Evolutionary conservation across 2,329 filamentous ascomycete genomes (phyloP), one percentile per base, ranked within the genome.

Genomic region (Ceratocystis eucalypticola): DNA sequence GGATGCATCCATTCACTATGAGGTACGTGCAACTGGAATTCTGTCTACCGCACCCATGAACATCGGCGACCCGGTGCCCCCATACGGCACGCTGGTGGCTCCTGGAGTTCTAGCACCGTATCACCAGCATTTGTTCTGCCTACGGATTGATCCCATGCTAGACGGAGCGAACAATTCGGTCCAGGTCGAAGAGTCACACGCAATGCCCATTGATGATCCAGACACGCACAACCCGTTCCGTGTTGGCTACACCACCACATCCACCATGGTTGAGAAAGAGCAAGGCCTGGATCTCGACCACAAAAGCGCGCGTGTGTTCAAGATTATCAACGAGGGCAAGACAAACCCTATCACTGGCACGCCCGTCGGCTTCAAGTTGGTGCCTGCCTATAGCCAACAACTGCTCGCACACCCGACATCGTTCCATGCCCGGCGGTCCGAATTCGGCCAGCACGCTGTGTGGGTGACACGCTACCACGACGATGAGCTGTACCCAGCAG

Each of bases 101-200:
- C 80, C 82, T 0, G 85, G 85, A 0, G 82, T 84, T 0, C 73
- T 88, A 4, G 86, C 85, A 0, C 83, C 84, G 25, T 85, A 87
- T 71, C 85, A 88, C 68, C 86, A 88, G 71, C 85, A 88, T 72
- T 78, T 88, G 46, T 88, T 88, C 71, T 80, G 77, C n/a, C 72
- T 84, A 37, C 79, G 85, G 0, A 81, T 88, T n/a, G 85, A 88
- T 70, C 84, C 84, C 0, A 81, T 83, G 1, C 76, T 88, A 50
- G 84, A 87, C 70, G 84, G 84, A 0, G 76, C 80, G 70, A 72
- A 74, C 1, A 87, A 87, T 72, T 81, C 82, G 0, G 73, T 85
- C 1, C 71, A 74, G 1, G 68, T 76, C 0, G 75, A 78, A 30
- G 76, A 78, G 46, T 73, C 74, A 0, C 69, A 73, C 5, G 61